phyloP scores from a whole-genome alignment of 179 eudicot species.

The Beta corolliflora region DNA sequence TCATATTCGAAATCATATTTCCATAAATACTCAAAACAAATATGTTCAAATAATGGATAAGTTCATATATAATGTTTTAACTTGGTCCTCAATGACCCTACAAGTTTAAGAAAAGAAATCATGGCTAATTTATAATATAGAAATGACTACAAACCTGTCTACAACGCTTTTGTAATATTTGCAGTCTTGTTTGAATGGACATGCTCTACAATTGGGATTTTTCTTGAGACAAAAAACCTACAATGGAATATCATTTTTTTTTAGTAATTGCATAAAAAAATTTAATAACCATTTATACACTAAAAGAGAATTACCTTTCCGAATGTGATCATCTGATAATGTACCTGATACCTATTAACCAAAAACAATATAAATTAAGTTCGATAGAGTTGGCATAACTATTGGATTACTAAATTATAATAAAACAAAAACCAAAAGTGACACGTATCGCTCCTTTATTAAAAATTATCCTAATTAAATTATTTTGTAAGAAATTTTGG shows the following conservation, averaged over 20 bases:
- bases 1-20: too few relatives aligned
- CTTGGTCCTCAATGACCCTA: too few relatives aligned
- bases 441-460: too few relatives aligned
- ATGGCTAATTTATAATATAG: conserved; percentile 11
- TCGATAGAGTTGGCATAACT: too few relatives aligned
- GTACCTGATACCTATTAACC: conserved; percentile 64
- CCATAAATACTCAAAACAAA: too few relatives aligned
- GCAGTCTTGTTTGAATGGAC: conserved; percentile 80
- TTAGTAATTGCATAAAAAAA: not conserved
- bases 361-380: not conserved
- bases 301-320: conserved; percentile 59
- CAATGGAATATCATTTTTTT: not conserved
- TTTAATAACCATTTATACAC: not conserved
- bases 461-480: too few relatives aligned
- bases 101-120: too few relatives aligned
- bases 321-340: conserved; percentile 84
- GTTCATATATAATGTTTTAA: too few relatives aligned
- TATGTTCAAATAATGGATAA: too few relatives aligned
- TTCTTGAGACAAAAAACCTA: conserved; percentile 83
- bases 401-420: too few relatives aligned
- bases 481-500: too few relatives aligned
- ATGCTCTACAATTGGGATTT: conserved; percentile 82
- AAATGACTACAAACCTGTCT: conserved; percentile 55
- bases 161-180: conserved; percentile 73
- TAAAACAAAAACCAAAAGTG: too few relatives aligned